Conservation (phyloP, 2,329 filamentous ascomycete genomes). For the Microcera coccophila region DNA sequence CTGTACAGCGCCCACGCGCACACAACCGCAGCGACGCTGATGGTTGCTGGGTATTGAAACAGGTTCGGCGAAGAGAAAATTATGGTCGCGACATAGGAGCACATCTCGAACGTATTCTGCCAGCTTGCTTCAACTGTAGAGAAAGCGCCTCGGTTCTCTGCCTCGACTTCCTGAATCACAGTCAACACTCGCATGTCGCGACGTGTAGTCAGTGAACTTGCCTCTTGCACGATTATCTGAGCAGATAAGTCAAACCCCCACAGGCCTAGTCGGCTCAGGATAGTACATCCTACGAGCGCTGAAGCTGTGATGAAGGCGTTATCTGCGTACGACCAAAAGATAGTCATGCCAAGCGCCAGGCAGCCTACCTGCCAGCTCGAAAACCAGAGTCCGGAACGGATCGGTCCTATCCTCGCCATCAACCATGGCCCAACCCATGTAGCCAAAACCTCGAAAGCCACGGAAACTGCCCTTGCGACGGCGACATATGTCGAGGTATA, state of each 20-base stretch:
- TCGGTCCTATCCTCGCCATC: slow-evolving; percentile 51
- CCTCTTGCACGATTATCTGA: slow-evolving; percentile 60
- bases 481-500: slow-evolving; percentile 51
- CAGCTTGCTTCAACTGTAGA: slow-evolving; percentile 64
- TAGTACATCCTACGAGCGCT: slow-evolving; percentile 47
- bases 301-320: slow-evolving; percentile 38
- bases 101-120: slow-evolving; percentile 67
- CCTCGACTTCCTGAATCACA: slow-evolving; percentile 53
- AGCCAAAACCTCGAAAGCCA: slow-evolving; percentile 55
- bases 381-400: slow-evolving; percentile 69
- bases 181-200: too few species aligned
- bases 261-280: slow-evolving; percentile 56
- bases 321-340: slow-evolving; percentile 37
- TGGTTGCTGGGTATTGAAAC: slow-evolving; percentile 59
- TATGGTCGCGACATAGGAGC: slow-evolving; percentile 63
- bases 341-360: slow-evolving; percentile 41
- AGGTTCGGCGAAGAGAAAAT: slow-evolving; percentile 59
- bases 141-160: slow-evolving; percentile 60
- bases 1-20: slow-evolving; percentile 29
- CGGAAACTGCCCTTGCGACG: slow-evolving; percentile 49
- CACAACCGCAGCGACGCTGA: slow-evolving; percentile 53
- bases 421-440: slow-evolving; percentile 58
- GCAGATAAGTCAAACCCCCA: slow-evolving; percentile 60
- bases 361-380: slow-evolving; percentile 63
- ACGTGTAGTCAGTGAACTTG: slow-evolving; percentile 27